Evolutionary conservation across 768 basidiomycete species (phyloP).

Genomic region (Rhizopogon vulgaris): DNA sequence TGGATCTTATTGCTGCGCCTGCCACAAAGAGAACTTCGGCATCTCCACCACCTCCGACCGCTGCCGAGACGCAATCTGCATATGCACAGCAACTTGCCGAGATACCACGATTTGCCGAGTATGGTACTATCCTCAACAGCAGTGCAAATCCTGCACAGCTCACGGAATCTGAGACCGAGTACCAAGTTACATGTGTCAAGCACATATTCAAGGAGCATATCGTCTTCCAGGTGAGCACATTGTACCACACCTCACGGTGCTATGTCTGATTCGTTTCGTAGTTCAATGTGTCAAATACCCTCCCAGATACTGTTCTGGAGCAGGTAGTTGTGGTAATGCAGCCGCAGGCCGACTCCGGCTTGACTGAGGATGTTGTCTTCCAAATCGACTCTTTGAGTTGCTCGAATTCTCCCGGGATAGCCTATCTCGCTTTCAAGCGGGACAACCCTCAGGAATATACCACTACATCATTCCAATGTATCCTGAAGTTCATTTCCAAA

Average conservation of each 20-base stretch:
- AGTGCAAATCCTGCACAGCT: conserved; percentile 71
- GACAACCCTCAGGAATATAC: conserved; percentile 71
- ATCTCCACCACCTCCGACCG: conserved; percentile 68
- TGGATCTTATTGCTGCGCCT: conserved; percentile 81
- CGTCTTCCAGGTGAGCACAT: conserved; percentile 81
- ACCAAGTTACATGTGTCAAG: conserved; percentile 94
- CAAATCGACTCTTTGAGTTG: conserved; percentile 66
- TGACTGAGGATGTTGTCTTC: conserved; percentile 95
- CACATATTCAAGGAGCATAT: conserved; percentile 94
- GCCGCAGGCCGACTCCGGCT: conserved; percentile 61
- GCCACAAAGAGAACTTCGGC: conserved; percentile 50
- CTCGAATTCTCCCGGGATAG: conserved; percentile 69
- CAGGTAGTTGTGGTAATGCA: conserved; percentile 93
- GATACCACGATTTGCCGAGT: conserved; percentile 79
- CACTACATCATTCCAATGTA: conserved; percentile 81
- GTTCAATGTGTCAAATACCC: conserved; percentile 97
- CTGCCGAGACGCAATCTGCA: conserved; percentile 82
- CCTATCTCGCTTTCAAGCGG: conserved; percentile 93
- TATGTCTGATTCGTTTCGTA: conserved; percentile 26
- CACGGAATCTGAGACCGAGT: conserved; percentile 97
- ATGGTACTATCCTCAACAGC: conserved; percentile 87
- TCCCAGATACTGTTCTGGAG: conserved; percentile 92
- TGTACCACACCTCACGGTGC: neutral
- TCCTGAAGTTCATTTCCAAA: conserved; percentile 93
- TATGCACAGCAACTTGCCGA: conserved; percentile 83